Evolutionary conservation across 495 filamentous ascomycete genomes (phyloP).

Genomic region (Patellaria atrata): DNA sequence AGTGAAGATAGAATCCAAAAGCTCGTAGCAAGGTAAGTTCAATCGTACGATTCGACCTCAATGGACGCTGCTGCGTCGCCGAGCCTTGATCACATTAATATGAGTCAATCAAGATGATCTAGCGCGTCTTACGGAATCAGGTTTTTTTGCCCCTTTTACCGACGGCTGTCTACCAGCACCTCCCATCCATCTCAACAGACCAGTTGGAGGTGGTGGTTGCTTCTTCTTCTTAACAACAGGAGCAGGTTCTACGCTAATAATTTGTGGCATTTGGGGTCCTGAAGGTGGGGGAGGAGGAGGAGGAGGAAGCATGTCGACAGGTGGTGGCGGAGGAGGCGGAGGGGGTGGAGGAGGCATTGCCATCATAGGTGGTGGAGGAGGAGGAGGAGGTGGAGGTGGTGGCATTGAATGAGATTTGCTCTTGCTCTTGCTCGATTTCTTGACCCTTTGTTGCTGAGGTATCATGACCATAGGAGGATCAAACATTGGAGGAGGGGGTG

Average conservation of each 20-base stretch:
- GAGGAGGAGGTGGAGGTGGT: constrained; percentile 2
- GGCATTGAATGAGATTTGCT: not conserved
- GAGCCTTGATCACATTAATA: no score
- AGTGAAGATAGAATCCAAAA: no score
- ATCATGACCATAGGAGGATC: constrained; percentile 3
- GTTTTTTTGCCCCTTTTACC: constrained; percentile 19
- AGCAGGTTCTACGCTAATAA: constrained; percentile 1
- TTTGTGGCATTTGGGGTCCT: constrained; percentile 1
- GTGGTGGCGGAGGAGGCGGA: constrained; percentile 7
- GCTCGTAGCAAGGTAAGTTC: no score
- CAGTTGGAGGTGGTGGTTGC: constrained; percentile 1
- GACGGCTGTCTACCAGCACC: constrained; percentile 8
- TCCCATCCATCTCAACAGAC: constrained; percentile 17
- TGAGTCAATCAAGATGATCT: no score
- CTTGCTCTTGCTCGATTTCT: constrained; percentile 3
- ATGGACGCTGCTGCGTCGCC: no score
- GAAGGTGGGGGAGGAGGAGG: constrained; percentile 11
- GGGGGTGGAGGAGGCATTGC: constrained; percentile 13
- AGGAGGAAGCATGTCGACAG: not conserved
- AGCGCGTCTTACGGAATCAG: no score
- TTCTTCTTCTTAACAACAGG: constrained; percentile 1
- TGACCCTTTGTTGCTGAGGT: constrained; percentile 21
- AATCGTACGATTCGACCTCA: no score
- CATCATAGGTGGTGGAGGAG: constrained; percentile 9
- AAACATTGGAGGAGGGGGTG: not conserved